Conservation (phyloP, 768 basidiomycete species). For the Rhodotorula graminis region DNA sequence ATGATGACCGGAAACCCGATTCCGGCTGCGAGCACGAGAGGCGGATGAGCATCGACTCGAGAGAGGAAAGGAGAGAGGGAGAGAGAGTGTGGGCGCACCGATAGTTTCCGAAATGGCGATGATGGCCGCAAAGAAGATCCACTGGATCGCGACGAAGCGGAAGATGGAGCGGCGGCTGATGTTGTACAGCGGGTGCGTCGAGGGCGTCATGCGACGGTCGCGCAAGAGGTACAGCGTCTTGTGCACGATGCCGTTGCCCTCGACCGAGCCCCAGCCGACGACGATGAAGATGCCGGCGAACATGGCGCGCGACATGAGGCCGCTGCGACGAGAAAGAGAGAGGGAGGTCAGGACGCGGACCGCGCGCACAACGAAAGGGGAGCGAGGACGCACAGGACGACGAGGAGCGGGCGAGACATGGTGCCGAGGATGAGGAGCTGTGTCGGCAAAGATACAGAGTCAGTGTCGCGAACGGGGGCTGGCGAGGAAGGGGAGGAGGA, state of each 20-base stretch:
- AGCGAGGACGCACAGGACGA: constrained; percentile 53
- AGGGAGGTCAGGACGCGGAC: not conserved
- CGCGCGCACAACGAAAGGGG: too few species aligned
- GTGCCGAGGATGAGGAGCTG: constrained; percentile 56
- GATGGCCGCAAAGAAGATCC: constrained; percentile 77
- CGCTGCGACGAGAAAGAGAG: constrained; percentile 28
- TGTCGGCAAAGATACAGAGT: not conserved
- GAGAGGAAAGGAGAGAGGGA: not conserved
- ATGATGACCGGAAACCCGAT: constrained; percentile 90
- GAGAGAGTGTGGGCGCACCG: constrained; percentile 56
- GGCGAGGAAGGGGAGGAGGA: constrained; percentile 40
- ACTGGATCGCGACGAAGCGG: constrained; percentile 68
- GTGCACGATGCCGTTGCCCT: constrained; percentile 72
- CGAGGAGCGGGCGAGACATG: constrained; percentile 74
- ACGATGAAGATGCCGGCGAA: constrained; percentile 38
- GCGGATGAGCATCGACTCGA: not conserved
- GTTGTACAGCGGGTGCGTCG: constrained; percentile 61
- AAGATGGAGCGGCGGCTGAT: constrained; percentile 71
- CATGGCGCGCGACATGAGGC: constrained; percentile 67
- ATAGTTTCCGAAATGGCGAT: constrained; percentile 88
- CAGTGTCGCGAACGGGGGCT: not conserved
- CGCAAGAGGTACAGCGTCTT: constrained; percentile 74
- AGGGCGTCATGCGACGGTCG: constrained; percentile 62
- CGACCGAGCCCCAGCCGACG: constrained; percentile 80
- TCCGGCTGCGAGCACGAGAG: constrained; percentile 55